Evolutionary conservation across 352 stramenopile genomes (phyloP).

Genomic region (Phytophthora niederhauseri): DNA sequence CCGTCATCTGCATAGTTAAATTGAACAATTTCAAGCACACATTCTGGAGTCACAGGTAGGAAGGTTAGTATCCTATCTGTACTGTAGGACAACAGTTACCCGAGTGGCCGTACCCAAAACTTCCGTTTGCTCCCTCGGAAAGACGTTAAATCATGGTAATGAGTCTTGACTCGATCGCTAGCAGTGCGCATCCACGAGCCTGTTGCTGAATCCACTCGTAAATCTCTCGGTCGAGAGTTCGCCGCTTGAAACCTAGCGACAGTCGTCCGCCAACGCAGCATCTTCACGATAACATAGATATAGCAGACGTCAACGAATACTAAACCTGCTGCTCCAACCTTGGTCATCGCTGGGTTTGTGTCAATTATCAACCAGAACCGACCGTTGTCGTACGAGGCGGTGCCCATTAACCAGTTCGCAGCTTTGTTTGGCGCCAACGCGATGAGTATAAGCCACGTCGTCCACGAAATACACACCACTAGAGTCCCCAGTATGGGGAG

Average conservation of each 20-base stretch:
- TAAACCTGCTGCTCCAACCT: conserved; percentile 12
- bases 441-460: conserved; percentile 25
- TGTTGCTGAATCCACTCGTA: neutral
- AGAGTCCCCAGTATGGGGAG: conserved; percentile 23
- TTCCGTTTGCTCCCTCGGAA: conserved; percentile 25
- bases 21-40: conserved; percentile 31
- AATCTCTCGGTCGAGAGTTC: neutral
- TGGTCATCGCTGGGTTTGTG: conserved; percentile 17
- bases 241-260: neutral
- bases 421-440: conserved; percentile 22
- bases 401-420: conserved; percentile 35
- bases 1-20: conserved; percentile 28
- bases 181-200: conserved; percentile 13
- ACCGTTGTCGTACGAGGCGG: conserved; percentile 24
- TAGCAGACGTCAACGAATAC: conserved; percentile 18
- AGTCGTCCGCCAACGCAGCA: conserved; percentile 18
- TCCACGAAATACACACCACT: conserved; percentile 26
- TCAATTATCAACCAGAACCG: conserved; percentile 33
- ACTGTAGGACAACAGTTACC: no score
- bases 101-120: conserved; percentile 13
- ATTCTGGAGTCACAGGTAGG: conserved; percentile 7
- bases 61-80: no score
- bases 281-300: conserved; percentile 22
- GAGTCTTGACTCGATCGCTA: neutral
- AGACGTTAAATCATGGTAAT: conserved; percentile 19